Evolutionary conservation across 306 rosid genomes (phyloP).

Genomic region (Vigna mungo): DNA sequence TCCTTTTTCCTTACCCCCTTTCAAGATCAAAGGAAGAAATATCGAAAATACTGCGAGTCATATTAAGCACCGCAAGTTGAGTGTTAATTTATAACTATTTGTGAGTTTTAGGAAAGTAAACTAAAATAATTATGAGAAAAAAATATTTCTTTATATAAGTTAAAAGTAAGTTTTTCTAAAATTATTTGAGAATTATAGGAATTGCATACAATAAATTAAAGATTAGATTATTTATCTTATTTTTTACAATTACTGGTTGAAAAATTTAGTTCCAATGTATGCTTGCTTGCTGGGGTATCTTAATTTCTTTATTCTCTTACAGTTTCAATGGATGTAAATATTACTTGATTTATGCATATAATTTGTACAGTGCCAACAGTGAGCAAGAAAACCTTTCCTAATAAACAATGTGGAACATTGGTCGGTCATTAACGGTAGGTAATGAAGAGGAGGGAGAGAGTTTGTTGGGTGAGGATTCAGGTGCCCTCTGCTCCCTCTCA

Average conservation of each 20-base stretch:
- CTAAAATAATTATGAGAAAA: no score
- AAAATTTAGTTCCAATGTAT: no score
- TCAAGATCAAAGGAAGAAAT: not conserved
- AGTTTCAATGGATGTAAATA: no score
- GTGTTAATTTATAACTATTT: no score
- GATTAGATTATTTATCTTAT: no score
- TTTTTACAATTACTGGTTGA: no score
- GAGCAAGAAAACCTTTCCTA: constrained; percentile 35
- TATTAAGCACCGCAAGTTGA: not conserved
- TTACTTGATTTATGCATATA: not conserved
- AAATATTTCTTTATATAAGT: no score
- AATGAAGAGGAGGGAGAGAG: constrained; percentile 62
- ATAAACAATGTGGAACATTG: constrained; percentile 71
- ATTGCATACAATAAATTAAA: no score
- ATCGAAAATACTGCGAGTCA: not conserved
- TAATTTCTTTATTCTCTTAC: no score
- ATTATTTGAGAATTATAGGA: no score
- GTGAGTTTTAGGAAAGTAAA: not conserved
- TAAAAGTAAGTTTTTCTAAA: no score
- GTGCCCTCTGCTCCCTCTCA: constrained; percentile 67
- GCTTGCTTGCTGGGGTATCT: no score
- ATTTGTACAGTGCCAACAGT: not conserved
- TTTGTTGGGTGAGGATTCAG: constrained; percentile 73
- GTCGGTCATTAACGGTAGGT: constrained; percentile 48
- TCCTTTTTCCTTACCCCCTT: not conserved